These are phyloP conservation scores for Xanthoparmelia taractica DNA, from an alignment of 495 filamentous ascomycete genomes.

Conservation along the genomic window DNA sequence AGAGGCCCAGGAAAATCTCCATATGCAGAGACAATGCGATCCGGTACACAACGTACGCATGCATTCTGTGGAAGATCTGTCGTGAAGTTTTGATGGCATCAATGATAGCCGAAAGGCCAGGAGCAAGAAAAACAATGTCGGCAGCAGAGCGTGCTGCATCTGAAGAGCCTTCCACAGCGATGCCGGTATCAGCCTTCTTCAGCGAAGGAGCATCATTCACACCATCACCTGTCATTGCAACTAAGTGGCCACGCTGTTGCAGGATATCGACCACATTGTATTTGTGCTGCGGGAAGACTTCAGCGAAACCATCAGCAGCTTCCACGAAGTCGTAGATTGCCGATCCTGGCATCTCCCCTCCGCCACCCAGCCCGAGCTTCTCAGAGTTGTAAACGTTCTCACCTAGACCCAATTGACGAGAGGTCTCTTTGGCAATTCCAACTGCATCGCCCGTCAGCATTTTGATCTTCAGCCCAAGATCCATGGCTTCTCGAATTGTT, in stretches of 20 bases:
- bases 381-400: slow-evolving; percentile 94
- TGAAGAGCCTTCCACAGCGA: slow-evolving; percentile 88
- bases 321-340: slow-evolving; percentile 92
- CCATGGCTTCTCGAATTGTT: slow-evolving; percentile 83
- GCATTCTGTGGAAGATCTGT: slow-evolving; percentile 96
- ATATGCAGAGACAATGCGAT: slow-evolving; percentile 87
- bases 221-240: slow-evolving; percentile 72
- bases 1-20: slow-evolving; percentile 81
- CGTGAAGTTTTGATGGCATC: slow-evolving; percentile 89
- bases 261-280: slow-evolving; percentile 73
- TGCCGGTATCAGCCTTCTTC: slow-evolving; percentile 51
- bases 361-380: slow-evolving; percentile 72
- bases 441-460: slow-evolving; percentile 97
- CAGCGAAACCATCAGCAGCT: slow-evolving; percentile 82
- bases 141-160: slow-evolving; percentile 88
- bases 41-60: slow-evolving; percentile 93
- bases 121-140: slow-evolving; percentile 88
- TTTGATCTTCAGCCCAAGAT: slow-evolving; percentile 81
- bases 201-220: slow-evolving; percentile 80
- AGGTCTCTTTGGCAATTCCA: slow-evolving; percentile 86
- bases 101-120: slow-evolving; percentile 87
- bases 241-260: slow-evolving; percentile 56
- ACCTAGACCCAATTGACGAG: slow-evolving; percentile 80
- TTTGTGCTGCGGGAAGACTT: slow-evolving; percentile 72
- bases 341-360: slow-evolving; percentile 85